Evolutionary conservation across 495 filamentous ascomycete species (phyloP), one percentile per base, ranked within the genome.

Genomic region (Cercophora newfieldiana): DNA sequence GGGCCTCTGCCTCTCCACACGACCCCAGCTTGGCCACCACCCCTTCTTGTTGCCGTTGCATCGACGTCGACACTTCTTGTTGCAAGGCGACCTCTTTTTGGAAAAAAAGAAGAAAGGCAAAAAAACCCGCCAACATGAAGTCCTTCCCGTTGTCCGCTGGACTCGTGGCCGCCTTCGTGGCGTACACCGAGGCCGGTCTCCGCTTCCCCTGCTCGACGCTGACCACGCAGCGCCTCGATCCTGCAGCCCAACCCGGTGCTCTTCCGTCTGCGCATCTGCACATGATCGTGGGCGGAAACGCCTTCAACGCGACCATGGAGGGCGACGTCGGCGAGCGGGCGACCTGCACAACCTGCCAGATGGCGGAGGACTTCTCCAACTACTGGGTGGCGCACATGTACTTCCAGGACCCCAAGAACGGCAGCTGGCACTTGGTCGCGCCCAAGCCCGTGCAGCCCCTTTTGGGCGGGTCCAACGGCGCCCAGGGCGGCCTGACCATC

Each of bases 221-320:
- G 19, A 63, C 61, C n/a, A 37, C 29, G 26, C 61, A 83, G 55
- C 78, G 81, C 16, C 68, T 83, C 25, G 80, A 80, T 63, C 79
- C 80, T 22, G 66, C 77, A n/a, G 82, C 78, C 56, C 68, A 80
- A 71, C 77, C 78, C 7, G 78, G 75, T 26, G 56, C 64, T 12
- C 69, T 65, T 58, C 79, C 80, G 3, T 77, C 81, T 0, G 69
- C 80, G 4, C 81, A 84, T 60, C 71, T 84, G 44, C 81, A 83
- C 64, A 78, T 81, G 47, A 80, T 83, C 24, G 79, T 81, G 2
- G 81, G 81, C 51, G 81, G 81, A 54, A 81, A 83, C 72, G 78
- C 76, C 51, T 83, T 83, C 74, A 80, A 81, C 61, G 78, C 78
- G 26, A 75, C 79, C 29, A 82, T 82, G 81, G 73, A 79, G 19